Evolutionary conservation across 805 yeast genomes (phyloP), one percentile per base, ranked within the genome.

Genomic region (Starmerella bombi): DNA sequence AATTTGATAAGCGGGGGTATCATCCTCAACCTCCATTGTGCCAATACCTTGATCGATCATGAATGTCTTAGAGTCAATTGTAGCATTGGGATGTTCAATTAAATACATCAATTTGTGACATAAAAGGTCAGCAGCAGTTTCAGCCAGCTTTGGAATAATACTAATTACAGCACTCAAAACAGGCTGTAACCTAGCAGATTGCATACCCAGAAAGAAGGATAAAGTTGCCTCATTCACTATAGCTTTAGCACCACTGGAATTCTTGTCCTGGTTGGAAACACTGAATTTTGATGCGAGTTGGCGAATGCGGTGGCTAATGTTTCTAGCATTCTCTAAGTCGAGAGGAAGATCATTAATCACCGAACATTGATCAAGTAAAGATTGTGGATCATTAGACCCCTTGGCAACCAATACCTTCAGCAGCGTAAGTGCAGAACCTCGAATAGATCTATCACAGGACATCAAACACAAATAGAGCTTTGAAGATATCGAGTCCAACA

Each of bases 101-200:
- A 58, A 54, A 4, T 56, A 51, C 30, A 59, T 57, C 0, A 75
- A 60, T 16, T 72, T 52, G 0, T 64, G 55, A 93, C 94, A 84
- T 0, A 80, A 62, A 10, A 63, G 36, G 0, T 58, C 59, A 15
- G 50, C 35, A 20, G 34, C 32, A 46, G 65, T 66, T 15, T 56
- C 61, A 12, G 65, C 59, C 8, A 78, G 58, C 3, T 58, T 53
- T 1, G 76, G 72, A 4, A 82, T 53, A 3, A 71, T 68, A 45
- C 78, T 88, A 40, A 67, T 61, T 2, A 80, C 80, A 4, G 80
- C 84, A 16, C 72, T 70, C 94, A 94, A 85, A 12, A 80, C 69
- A 1, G 97, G 97, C 41, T 83, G 80, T 50, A 88, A 84, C 43
- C 73, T 71, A 25, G 76, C 75, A 3, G 83, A 66, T 32, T 86